Conservation (phyloP, 2,329 filamentous ascomycete species). For the Botrytis fragariae region DNA sequence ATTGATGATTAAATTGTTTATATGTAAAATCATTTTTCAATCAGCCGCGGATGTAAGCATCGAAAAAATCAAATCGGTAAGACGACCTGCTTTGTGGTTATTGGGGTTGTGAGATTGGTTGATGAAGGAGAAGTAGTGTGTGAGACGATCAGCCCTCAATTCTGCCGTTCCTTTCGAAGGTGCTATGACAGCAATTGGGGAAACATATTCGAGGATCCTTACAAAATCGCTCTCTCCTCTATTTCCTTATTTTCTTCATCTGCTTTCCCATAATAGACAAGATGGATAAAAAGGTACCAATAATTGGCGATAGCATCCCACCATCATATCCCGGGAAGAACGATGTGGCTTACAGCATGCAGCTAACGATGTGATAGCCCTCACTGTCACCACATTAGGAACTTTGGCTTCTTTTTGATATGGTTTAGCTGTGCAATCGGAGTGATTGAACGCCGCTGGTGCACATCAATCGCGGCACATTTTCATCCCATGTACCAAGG, state of each 20-base stretch:
- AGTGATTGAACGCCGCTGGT: slow-evolving; percentile 6
- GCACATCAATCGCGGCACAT: slow-evolving; percentile 5
- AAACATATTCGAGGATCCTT: background rate
- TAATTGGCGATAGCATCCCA: background rate
- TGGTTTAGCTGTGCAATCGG: background rate
- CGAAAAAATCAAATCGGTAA: background rate
- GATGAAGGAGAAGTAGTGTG: slow-evolving; percentile 4
- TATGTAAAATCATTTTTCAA: background rate
- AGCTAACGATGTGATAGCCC: slow-evolving; percentile 13
- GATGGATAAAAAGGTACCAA: background rate
- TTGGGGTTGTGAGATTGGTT: background rate
- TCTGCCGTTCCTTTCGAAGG: background rate
- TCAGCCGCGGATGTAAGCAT: slow-evolving; percentile 5
- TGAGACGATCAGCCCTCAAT: slow-evolving; percentile 7
- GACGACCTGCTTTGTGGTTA: background rate
- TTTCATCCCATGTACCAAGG: slow-evolving; percentile 6
- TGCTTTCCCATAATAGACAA: background rate
- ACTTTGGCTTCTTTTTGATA: background rate
- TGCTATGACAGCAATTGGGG: background rate
- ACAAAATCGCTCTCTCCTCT: background rate
- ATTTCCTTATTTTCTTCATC: background rate
- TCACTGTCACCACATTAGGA: slow-evolving; percentile 3
- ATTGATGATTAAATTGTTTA: background rate
- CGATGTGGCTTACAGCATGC: background rate
- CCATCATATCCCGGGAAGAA: slow-evolving; percentile 2